Evolutionary conservation across 257 asterid genomes (phyloP), one percentile per base, ranked within the genome.

Genomic region (Penstemon eatonii): DNA sequence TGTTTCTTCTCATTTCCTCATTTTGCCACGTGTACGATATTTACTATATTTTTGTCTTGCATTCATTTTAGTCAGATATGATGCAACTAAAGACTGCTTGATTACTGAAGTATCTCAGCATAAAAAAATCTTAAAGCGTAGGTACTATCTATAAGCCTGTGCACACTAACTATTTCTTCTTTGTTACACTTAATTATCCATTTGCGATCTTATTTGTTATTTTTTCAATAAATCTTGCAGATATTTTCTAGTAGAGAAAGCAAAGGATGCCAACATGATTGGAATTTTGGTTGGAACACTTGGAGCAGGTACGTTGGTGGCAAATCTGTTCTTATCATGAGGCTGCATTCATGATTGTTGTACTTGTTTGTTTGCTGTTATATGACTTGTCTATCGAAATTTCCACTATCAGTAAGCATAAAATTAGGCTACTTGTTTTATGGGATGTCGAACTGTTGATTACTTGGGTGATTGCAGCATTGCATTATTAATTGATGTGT

Each of bases 221-320:
- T 44, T 25, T 52, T 42, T 50, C 8, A 6, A 75, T 59, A 59
- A 65, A 71, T 54, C 60, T 60, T 63, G 76, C 85, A 93, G 99
- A 81, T 93, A 93, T 79, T 93, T 84, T 85, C 87, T 93, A 63
- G 89, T 90, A 70, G 96, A 93, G 80, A 93, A 93, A 70, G 96
- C 97, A 59, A 93, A 90, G 86, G 99, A 93, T 83, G 99, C 99
- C 58, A 87, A 81, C 79, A 90, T 90, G 83, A 81, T 93, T 45
- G 99, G 99, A 36, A 90, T 93, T 80, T 78, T 93, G 91, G 97
- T 93, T 41, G 99, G 99, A 68, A 90, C 99, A 45, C 99, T 93
- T 79, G 99, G 97, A 65, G 91, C 87, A 73, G 97, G 99, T 90
- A 78, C 56, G 74, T 63, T 62, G 52, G 13, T 52, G 37, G 63